Base-by-base conservation (phyloP, 2,329 filamentous ascomycete species). In the Mycogone perniciosa region DNA sequence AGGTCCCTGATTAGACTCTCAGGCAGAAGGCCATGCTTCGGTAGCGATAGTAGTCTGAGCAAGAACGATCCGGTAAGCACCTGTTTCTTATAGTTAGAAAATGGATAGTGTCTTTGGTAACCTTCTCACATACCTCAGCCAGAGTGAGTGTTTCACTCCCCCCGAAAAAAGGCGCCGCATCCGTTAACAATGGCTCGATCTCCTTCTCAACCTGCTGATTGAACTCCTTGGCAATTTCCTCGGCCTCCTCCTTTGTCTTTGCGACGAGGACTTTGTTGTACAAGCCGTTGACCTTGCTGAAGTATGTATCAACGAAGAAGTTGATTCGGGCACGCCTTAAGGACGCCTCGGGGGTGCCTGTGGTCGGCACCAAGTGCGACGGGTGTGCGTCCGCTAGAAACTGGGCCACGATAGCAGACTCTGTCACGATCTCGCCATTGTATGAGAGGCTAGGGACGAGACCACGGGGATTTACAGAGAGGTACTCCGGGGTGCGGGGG, bases 391-490 rank as follows among this genome's bases (percentile, higher is more conserved):
- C 88, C 40, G 78, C 82, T 4, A 83, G 67, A 69, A 89, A 92
- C 57, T 85, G 80, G 1, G 82, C 68, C n/a, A 92, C 81, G 55
- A 92, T 79, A 56, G 72, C 82, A 2, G 85, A 89, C 66, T 93
- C 88, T 48, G 79, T 82, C 61, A 93, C 74, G 63, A 88, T 84
- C 55, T 86, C 76, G 54, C 74, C 76, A 55, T 81, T 76, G 72
- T 86, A 85, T 27, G 79, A 76, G 50, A 93, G 70, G 0, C 82
- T 71, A 1, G 89, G 88, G 4, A 93, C 87, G 3, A 90, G 79
- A 10, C 89, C 89, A 51, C 87, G 82, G 57, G 88, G 87, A 71
- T 92, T 91, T 64, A 93, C 71, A 46, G 84, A 73, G 7, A 93
- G 77, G 64, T 92, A 93, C 74, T 84, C 88, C 35, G 79, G 73